Percentiles rank a stretch among this genome's conserved stretches.
These are phyloP conservation scores for Fraxinus platypoda DNA, from an alignment of 305 asterid species.

Conservation along the genomic window DNA sequence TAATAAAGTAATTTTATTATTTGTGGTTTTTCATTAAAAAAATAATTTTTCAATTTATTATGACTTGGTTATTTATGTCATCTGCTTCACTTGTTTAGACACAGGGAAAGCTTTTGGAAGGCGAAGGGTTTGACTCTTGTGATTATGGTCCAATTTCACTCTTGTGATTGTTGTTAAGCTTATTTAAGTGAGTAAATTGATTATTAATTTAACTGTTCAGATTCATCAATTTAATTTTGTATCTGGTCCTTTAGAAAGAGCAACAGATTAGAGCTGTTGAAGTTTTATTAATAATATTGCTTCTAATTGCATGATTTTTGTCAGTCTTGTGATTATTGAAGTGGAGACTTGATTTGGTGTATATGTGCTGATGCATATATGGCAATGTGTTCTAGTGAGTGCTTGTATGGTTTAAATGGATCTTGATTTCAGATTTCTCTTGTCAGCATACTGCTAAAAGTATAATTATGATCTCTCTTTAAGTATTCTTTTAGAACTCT, in stretches of 20 bases:
- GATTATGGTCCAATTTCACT: slow-evolving; percentile 63
- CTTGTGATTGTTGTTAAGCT: slow-evolving; percentile 65
- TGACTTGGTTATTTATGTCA: neutral
- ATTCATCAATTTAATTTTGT: neutral
- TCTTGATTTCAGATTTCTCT: neutral
- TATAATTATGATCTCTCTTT: neutral
- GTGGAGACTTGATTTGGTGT: neutral
- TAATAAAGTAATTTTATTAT: neutral
- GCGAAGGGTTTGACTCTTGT: slow-evolving; percentile 62
- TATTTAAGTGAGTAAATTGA: slow-evolving; percentile 1
- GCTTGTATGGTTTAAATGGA: neutral
- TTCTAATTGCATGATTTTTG: neutral
- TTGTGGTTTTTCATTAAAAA: neutral
- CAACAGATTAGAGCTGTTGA: neutral
- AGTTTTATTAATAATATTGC: no score
- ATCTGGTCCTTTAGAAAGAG: neutral
- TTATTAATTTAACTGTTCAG: slow-evolving; percentile 3
- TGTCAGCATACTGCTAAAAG: neutral
- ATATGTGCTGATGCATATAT: slow-evolving; percentile 23
- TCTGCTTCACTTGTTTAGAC: slow-evolving; percentile 34
- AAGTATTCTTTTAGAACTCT: neutral
- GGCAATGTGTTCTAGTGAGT: neutral
- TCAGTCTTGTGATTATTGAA: neutral
- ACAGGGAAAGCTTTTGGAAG: slow-evolving; percentile 54
- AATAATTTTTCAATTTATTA: neutral